These are phyloP conservation scores for Cordyceps cateniannulata DNA, from an alignment of 2,329 filamentous ascomycete species.

Conservation along the genomic window DNA sequence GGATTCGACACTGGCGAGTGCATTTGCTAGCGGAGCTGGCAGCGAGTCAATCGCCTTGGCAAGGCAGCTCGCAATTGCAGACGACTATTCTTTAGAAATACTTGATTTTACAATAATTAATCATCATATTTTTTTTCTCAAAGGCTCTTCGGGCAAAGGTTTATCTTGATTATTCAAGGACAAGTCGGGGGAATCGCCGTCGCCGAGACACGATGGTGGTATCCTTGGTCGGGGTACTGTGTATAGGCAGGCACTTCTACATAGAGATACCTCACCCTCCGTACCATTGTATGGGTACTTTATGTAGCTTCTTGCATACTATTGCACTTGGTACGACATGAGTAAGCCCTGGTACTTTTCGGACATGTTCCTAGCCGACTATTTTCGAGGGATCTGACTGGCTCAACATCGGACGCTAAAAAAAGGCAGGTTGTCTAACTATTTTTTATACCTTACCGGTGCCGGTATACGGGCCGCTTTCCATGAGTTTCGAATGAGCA, in stretches of 20 bases:
- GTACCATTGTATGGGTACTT: neutral
- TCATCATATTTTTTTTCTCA: neutral
- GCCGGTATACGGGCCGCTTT: neutral
- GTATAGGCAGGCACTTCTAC: neutral
- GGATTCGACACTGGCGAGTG: neutral
- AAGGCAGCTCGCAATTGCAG: neutral
- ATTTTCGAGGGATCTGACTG: neutral
- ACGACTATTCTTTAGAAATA: neutral
- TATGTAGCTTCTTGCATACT: neutral
- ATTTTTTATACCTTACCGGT: no score
- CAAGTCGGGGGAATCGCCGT: conserved; percentile 4
- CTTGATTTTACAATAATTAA: neutral
- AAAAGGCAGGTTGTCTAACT: neutral
- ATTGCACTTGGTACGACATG: neutral
- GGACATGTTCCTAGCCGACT: neutral
- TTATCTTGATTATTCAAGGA: neutral
- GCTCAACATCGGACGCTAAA: neutral
- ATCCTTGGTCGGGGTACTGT: neutral
- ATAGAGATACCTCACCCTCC: neutral
- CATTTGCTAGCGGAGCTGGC: neutral
- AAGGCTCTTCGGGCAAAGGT: neutral
- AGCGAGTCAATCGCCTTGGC: conserved; percentile 10
- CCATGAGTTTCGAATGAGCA: neutral
- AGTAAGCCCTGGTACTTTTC: neutral
- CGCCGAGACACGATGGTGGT: neutral